A percentile compares a stretch with the other conserved stretches of the same genome.
Evolutionary conservation across 225 moss, liverwort and hornwort genomes (phyloP).

Genomic region (Physcomitrium patens): DNA sequence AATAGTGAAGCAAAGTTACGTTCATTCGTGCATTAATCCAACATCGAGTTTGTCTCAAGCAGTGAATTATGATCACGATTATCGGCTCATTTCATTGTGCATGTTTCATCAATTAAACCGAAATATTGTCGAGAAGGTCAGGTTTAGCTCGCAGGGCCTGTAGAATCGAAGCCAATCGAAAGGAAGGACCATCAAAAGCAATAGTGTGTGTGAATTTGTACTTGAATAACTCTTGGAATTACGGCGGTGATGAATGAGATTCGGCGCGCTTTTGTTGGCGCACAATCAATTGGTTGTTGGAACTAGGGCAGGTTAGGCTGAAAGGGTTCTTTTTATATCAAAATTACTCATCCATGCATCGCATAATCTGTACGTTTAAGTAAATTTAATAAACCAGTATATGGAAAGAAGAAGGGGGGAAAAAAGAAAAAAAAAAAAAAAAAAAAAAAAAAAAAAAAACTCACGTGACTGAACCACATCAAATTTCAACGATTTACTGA

Average conservation of each 20-base stretch:
- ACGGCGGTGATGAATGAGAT: slow-evolving; percentile 29
- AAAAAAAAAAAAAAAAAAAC: slow-evolving; percentile 20
- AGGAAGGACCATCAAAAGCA: slow-evolving; percentile 20
- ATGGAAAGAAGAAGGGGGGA: no score
- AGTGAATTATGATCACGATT: slow-evolving; percentile 21
- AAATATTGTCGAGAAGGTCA: background rate
- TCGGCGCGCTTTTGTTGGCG: slow-evolving; percentile 15
- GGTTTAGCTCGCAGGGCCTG: slow-evolving; percentile 4
- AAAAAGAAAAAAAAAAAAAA: slow-evolving; percentile 31
- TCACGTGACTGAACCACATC: slow-evolving; percentile 18
- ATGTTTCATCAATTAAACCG: background rate
- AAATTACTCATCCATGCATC: background rate
- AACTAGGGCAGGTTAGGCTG: slow-evolving; percentile 18
- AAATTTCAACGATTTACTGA: slow-evolving; percentile 27
- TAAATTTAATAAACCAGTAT: no score
- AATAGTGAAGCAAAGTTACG: no score
- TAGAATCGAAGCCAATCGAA: slow-evolving; percentile 19
- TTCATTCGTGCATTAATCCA: background rate
- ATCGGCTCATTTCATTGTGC: background rate
- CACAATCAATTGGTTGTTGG: background rate
- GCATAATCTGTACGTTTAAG: slow-evolving; percentile 18
- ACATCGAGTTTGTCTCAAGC: background rate
- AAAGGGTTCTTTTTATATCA: slow-evolving; percentile 26
- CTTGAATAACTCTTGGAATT: slow-evolving; percentile 29
- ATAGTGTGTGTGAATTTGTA: background rate